Percentiles rank a stretch among this genome's conserved stretches.
Conservation (phyloP, 176 grass and related monocot genomes). For the Aegilops tauschii region DNA sequence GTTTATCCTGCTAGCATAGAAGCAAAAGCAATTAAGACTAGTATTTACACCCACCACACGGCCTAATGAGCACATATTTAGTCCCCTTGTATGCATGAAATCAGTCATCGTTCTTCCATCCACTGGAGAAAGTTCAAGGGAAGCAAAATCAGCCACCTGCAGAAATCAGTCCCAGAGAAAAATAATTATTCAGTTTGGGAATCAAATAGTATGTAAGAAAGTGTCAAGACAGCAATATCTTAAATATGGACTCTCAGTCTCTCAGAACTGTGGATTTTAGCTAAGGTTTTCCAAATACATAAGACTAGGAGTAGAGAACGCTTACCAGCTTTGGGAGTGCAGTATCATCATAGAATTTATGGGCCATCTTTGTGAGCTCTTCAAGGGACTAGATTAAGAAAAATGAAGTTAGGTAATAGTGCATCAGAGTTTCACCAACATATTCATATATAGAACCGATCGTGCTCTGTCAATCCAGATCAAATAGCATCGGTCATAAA, state of each 20-base stretch:
- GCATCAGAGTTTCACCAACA: conserved; percentile 11
- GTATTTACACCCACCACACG: conserved; percentile 59
- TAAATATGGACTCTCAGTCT: background rate
- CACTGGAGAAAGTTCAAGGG: conserved; percentile 98
- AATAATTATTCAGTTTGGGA: conserved; percentile 1
- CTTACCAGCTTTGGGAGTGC: conserved; percentile 97
- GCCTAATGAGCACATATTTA: conserved; percentile 92
- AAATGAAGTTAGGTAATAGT: conserved; percentile 29
- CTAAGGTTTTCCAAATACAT: conserved; percentile 16
- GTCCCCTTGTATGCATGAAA: conserved; percentile 98
- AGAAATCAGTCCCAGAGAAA: conserved; percentile 6
- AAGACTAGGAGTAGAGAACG: background rate
- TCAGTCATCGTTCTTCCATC: conserved; percentile 97
- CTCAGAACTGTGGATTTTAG: background rate
- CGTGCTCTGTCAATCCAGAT: conserved; percentile 3
- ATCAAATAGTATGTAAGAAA: conserved; percentile 19
- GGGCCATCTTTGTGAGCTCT: conserved; percentile 84
- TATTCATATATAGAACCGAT: conserved; percentile 1
- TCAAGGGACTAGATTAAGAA: conserved; percentile 68
- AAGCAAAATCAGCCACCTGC: conserved; percentile 99
- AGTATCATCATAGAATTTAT: conserved; percentile 84
- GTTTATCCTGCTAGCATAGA: conserved; percentile 8
- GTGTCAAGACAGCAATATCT: conserved; percentile 2
- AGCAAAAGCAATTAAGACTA: conserved; percentile 16
- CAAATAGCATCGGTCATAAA: conserved; percentile 22